Base-by-base conservation (phyloP, 2,329 filamentous ascomycete genomes). In the Phialocephala subalpina region DNA sequence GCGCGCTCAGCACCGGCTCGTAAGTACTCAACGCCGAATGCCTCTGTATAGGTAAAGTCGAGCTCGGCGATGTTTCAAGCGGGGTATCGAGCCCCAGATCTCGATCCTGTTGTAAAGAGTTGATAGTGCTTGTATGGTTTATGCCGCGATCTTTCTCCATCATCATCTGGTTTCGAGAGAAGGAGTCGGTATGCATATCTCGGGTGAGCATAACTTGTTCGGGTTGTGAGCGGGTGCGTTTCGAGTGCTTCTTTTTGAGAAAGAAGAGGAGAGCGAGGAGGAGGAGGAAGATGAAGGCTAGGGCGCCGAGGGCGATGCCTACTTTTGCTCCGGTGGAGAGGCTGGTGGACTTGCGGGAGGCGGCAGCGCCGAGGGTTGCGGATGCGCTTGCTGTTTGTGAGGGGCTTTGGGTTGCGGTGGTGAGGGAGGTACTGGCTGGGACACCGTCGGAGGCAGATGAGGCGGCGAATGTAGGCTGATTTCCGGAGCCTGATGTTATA, bases 241-340 rank as follows among this genome's bases (percentile, higher is more conserved):
- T 61, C 9, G 64, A 49, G 38, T 66, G 66, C 29, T 68, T 72
- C 8, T 65, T 61, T 20, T 70, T 69, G 47, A 73, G 69, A 60
- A 66, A 69, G 52, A 73, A 66, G 42, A 74, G 65, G 5, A 65
- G 64, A 0, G 63, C 38, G 1, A 72, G 57, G 8, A 72, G 67
- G 45, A 74, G 61, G 29, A 67, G 38, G 7, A 65, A n/a, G 18
- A 68, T 56, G 16, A 74, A 33, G 14, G 42, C 67, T 1, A 73
- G 53, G 29, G 63, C 64, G 6, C 70, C 72, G 12, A 74, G 59
- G 11, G 69, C 72, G 7, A 74, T 73, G 12, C 72, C 72, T 2
- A 70, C 67, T 65, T 70, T 71, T 2, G 70, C 69, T 6, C 65
- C 70, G 1, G 60, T 58, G 11, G 67, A 66, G 12, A 74, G 68